These are phyloP conservation scores for Lenzites betulinus DNA, from an alignment of 768 basidiomycete genomes.

Conservation along the genomic window DNA sequence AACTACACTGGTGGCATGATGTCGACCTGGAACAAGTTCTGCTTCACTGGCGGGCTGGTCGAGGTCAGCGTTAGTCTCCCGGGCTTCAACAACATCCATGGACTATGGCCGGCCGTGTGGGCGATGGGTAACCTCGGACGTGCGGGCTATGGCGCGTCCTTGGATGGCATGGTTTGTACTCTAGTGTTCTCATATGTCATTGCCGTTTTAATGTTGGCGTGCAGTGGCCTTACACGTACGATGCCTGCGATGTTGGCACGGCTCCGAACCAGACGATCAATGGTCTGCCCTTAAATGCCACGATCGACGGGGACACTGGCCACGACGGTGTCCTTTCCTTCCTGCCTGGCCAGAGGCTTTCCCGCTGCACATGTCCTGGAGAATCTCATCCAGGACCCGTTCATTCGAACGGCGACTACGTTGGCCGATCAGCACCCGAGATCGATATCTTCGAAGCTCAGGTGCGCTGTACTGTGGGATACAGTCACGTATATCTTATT, in stretches of 20 bases:
- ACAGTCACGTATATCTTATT: conserved; percentile 26
- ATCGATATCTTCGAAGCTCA: conserved; percentile 90
- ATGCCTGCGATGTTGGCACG: conserved; percentile 69
- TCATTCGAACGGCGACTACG: conserved; percentile 70
- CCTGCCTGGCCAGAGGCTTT: conserved; percentile 84
- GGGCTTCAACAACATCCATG: conserved; percentile 53
- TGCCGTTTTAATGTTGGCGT: not conserved
- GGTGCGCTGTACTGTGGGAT: conserved; percentile 51
- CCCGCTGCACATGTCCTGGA: conserved; percentile 79
- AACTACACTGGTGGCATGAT: conserved; percentile 51
- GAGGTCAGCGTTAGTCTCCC: conserved; percentile 66
- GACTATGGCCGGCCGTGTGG: conserved; percentile 58
- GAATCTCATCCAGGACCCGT: conserved; percentile 85
- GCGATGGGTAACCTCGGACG: conserved; percentile 75
- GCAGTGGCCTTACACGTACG: conserved; percentile 82
- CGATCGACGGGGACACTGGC: conserved; percentile 53
- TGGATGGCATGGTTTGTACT: conserved; percentile 72
- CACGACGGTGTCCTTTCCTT: conserved; percentile 56
- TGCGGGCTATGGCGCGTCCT: conserved; percentile 82
- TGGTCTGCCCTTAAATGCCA: conserved; percentile 63
- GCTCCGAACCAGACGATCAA: conserved; percentile 71
- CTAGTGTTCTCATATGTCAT: conserved; percentile 2
- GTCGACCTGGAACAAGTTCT: conserved; percentile 80
- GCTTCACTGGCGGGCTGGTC: conserved; percentile 82
- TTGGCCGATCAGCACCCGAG: conserved; percentile 83